Evolutionary conservation across 148 eudicot species (phyloP), one percentile per base, ranked within the genome.

Genomic region (Rhododendron williamsianum): DNA sequence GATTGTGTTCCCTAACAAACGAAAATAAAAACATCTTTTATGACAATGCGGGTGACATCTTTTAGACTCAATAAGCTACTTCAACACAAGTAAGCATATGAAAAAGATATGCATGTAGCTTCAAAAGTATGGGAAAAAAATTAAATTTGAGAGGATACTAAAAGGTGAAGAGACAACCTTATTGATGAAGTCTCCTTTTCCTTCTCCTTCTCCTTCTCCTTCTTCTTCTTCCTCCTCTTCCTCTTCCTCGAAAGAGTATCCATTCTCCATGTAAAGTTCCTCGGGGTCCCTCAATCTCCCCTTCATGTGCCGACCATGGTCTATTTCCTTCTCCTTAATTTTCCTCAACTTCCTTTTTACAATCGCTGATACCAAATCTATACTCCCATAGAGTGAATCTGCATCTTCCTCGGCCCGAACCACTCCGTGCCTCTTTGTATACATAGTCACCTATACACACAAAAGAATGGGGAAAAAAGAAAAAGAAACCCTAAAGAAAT

Each of bases 341-440:
- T 95, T 96, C 90, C 98, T 91, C 87, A 96, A 87, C 76, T 96
- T 96, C 87, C 98, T 92, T 43, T 94, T 94, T 78, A 96, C 87
- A 71, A 94, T 88, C 4, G 98, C 90, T 38, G 99, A 91, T 15
- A 93, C 99, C 92, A 94, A 67, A 87, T 96, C 99, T 84, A 95
- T 96, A 83, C 97, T 93, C 25, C 89, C 95, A 49, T 93, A 93
- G 25, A 94, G 86, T 3, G 91, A 88, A 78, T 93, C 99, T 0
- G 95, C 93, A 87, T 91, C 95, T 90, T 92, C 99, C 86, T 96
- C 99, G 4, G 97, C 99, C 41, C 99, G 91, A 87, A 96, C 82
- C n/a, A 96, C 97, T 27, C 99, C 98, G 74, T 96, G 99, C 84
- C 85, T 90, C 89, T 93, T 96, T 16, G 98, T 94, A 85, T 93